Evolutionary conservation across 2,329 filamentous ascomycete species (phyloP).

Genomic region (Trichoderma brevicompactum): DNA sequence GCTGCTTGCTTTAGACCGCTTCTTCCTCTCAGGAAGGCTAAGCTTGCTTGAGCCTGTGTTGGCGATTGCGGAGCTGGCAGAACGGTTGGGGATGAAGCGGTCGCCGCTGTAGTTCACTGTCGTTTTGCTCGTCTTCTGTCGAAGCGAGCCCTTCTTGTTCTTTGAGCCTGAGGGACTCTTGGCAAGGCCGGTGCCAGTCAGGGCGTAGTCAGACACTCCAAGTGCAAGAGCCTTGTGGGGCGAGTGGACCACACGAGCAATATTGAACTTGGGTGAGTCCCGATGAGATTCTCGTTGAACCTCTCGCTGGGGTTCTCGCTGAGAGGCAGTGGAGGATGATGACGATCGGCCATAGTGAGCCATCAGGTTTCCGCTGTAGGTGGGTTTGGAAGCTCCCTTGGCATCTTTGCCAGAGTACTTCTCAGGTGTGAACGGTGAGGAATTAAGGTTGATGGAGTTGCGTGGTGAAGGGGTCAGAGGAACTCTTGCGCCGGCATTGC

Average conservation of each 20-base stretch:
- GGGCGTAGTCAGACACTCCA: conserved; percentile 87
- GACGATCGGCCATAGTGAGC: conserved; percentile 74
- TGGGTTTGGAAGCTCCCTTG: conserved; percentile 67
- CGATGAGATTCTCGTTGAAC: conserved; percentile 55
- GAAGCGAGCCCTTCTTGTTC: conserved; percentile 58
- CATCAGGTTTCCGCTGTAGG: conserved; percentile 79
- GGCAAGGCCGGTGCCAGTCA: conserved; percentile 76
- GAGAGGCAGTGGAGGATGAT: conserved; percentile 61
- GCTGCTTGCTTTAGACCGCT: conserved; percentile 66
- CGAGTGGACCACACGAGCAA: conserved; percentile 73
- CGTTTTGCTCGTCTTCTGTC: conserved; percentile 72
- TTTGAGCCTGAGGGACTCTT: conserved; percentile 64
- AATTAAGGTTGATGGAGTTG: conserved; percentile 62
- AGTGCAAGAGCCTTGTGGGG: conserved; percentile 85
- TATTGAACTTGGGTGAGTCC: conserved; percentile 96
- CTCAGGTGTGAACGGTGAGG: conserved; percentile 80
- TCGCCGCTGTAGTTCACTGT: conserved; percentile 81
- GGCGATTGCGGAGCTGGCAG: conserved; percentile 84
- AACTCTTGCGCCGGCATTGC: conserved; percentile 92
- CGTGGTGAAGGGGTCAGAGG: conserved; percentile 91
- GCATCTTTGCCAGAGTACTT: conserved; percentile 57
- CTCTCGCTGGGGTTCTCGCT: conserved; percentile 70
- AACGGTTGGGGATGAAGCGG: conserved; percentile 94
- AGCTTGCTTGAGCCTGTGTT: conserved; percentile 84
- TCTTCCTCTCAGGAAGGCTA: conserved; percentile 69